Evolutionary conservation across 2,329 filamentous ascomycete species (phyloP).

Genomic region (Phyllosticta citriasiana): DNA sequence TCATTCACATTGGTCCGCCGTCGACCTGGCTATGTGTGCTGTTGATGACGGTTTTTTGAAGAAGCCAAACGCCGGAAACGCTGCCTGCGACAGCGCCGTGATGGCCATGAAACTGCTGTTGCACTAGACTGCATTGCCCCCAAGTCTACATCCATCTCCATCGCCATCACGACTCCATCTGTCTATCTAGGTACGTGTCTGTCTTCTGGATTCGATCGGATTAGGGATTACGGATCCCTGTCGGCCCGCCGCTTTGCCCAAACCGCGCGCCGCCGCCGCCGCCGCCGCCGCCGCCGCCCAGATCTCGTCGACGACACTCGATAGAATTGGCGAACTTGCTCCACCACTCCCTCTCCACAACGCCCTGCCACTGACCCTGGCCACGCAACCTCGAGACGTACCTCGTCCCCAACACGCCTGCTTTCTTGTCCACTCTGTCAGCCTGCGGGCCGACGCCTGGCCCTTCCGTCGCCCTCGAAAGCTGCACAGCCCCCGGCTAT

Average conservation of each 20-base stretch:
- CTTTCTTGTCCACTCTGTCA: neutral
- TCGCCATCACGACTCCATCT: too few species aligned
- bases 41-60: neutral
- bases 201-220: conserved; percentile 1
- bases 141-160: neutral
- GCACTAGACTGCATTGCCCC: neutral
- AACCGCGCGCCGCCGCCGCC: conserved; percentile 9
- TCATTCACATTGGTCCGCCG: neutral
- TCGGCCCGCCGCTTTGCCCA: conserved; percentile 1
- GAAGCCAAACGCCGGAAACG: neutral
- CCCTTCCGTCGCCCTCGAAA: conserved; percentile 9
- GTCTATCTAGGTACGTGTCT: neutral
- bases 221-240: neutral
- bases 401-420: neutral
- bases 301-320: conserved; percentile 6
- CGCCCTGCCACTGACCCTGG: neutral
- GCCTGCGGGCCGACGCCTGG: conserved; percentile 10
- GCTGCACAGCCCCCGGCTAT: conserved; percentile 11
- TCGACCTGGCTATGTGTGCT: too few species aligned
- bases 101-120: neutral
- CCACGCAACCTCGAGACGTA: conserved; percentile 9
- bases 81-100: neutral
- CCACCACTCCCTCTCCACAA: neutral
- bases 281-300: conserved; percentile 2
- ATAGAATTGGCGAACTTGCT: conserved; percentile 7